Base-by-base conservation (phyloP, 495 filamentous ascomycete genomes). In the Ramalina intermedia region DNA sequence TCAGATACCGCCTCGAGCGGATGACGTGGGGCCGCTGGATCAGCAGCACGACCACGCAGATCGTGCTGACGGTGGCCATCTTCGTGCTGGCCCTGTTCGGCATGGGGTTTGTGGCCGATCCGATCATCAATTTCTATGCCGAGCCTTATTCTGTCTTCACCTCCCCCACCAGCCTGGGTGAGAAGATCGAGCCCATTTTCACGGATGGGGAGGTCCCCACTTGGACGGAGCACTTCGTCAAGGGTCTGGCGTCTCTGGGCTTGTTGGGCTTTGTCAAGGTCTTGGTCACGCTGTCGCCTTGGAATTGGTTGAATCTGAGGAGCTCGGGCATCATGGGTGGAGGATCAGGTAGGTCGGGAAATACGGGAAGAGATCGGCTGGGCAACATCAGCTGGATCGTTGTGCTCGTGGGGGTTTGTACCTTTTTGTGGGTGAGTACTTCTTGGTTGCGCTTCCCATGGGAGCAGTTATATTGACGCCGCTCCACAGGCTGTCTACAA, bases 41-140 rank as follows among this genome's bases (percentile, higher is more conserved):
- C 42, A 78, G 77, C 58, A 90, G 83, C 63, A 72, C 71, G 33
- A 56, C 67, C 29, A 61, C 78, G 0, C 79, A 89, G 57, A 63
- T 85, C 17, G 54, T 60, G 0, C 63, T 94, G 48, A 94, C 89
- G 1, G 41, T 85, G 2, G 33, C 66, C 12, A 84, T 94, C 52
- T 68, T 94, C 41, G 29, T 86, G 12, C 48, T 81, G 35, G 72
- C 79, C 40, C 67, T 93, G 26, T 96, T 89, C 55, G 6, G 86
- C 2, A 74, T 94, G 52, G 88, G 88, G 47, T 96, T 96, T 57
- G 65, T 96, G 59, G 88, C 87, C 52, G 90, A 96, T 66, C 88
- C 88, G 11, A 86, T 96, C 55, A 84, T 98, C 60, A 83, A 84
- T 52, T 67, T 94, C 17, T 94, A 87, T 68, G 62, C 90, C 14